These are phyloP conservation scores for Pochonia chlamydosporia DNA, from an alignment of 2,329 filamentous ascomycete genomes.

Conservation along the genomic window DNA sequence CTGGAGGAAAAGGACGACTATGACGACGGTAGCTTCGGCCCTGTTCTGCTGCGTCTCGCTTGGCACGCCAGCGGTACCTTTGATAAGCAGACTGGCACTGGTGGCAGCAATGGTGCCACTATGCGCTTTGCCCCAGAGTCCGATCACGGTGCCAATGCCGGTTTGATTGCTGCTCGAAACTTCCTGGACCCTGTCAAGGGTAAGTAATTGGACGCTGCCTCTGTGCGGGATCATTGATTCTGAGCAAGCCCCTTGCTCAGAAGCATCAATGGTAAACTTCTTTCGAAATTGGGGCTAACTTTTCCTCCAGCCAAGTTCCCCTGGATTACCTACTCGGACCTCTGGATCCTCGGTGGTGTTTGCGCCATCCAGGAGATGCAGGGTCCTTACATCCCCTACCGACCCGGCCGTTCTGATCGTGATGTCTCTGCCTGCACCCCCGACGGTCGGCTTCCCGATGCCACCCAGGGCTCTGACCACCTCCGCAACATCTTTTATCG, in stretches of 20 bases:
- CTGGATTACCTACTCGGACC: constrained; percentile 94
- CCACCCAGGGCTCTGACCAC: constrained; percentile 69
- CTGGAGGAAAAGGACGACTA: constrained; percentile 91
- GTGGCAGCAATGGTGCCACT: constrained; percentile 91
- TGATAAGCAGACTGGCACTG: constrained; percentile 80
- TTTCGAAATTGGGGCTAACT: constrained; percentile 9
- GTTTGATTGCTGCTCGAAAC: constrained; percentile 77
- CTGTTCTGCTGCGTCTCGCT: constrained; percentile 81
- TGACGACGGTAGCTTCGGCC: constrained; percentile 93
- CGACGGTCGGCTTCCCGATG: constrained; percentile 83
- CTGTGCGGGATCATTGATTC: no score
- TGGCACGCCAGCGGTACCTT: constrained; percentile 95
- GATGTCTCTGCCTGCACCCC: constrained; percentile 84
- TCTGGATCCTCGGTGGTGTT: constrained; percentile 89
- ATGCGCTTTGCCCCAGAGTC: constrained; percentile 92
- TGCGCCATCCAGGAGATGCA: constrained; percentile 92
- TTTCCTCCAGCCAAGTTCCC: constrained; percentile 58
- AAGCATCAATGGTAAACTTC: background rate
- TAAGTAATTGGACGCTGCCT: no score
- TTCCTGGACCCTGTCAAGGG: constrained; percentile 90
- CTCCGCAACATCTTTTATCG: constrained; percentile 88
- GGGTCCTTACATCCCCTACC: constrained; percentile 80
- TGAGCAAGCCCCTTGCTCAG: background rate
- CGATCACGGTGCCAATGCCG: constrained; percentile 90
- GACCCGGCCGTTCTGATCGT: constrained; percentile 76